phyloP scores from a whole-genome alignment of 2,329 filamentous ascomycete species.

The Aureobasidium sp. region DNA sequence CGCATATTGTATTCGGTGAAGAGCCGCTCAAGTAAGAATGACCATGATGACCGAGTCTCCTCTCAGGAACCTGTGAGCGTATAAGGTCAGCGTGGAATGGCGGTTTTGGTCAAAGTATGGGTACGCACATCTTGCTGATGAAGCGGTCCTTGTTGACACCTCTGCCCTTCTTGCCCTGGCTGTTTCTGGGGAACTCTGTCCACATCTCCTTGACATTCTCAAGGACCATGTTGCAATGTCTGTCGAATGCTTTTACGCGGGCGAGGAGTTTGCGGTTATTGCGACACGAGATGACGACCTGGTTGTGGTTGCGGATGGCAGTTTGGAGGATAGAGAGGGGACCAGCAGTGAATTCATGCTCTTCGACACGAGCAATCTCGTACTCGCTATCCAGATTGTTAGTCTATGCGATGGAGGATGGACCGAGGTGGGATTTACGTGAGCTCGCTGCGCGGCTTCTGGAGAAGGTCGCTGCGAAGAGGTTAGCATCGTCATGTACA shows the following conservation, averaged over 20 bases:
- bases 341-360: constrained; percentile 70
- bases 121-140: constrained; percentile 80
- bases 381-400: constrained; percentile 57
- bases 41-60: constrained; percentile 82
- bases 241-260: constrained; percentile 95
- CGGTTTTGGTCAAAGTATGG: neutral
- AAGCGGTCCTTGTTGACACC: constrained; percentile 97
- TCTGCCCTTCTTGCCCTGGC: constrained; percentile 78
- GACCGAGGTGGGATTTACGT: constrained; percentile 55
- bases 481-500: neutral
- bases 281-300: constrained; percentile 93
- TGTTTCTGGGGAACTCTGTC: constrained; percentile 82
- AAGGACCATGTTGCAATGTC: constrained; percentile 98
- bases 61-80: constrained; percentile 50
- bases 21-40: constrained; percentile 58
- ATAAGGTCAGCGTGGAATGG: neutral
- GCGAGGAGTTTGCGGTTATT: constrained; percentile 98
- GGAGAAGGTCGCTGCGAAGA: constrained; percentile 65
- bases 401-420: constrained; percentile 13
- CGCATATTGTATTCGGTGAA: neutral
- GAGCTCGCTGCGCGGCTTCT: constrained; percentile 81
- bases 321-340: constrained; percentile 93
- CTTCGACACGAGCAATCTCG: constrained; percentile 73
- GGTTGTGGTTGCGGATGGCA: constrained; percentile 85
- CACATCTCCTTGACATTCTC: constrained; percentile 99